These are phyloP conservation scores for Mortierella sp. DNA, from an alignment of 371 early-diverging fungal genomes.

Conservation along the genomic window DNA sequence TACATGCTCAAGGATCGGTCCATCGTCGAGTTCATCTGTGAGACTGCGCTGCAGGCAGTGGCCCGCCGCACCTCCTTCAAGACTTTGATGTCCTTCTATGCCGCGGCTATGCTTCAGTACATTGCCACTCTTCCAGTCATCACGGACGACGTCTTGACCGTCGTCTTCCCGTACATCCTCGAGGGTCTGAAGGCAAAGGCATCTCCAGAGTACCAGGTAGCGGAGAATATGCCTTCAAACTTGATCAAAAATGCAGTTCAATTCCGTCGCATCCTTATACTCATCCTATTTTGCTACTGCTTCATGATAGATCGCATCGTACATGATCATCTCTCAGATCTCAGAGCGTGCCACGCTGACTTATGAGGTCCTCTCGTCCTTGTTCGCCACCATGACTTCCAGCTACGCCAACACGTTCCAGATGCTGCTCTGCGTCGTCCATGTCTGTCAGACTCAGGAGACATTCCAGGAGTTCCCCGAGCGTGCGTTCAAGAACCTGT, in stretches of 20 bases:
- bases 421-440: slow-evolving; percentile 70
- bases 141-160: slow-evolving; percentile 59
- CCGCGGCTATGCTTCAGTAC: slow-evolving; percentile 71
- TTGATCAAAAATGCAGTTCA: not conserved
- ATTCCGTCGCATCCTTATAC: not conserved
- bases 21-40: slow-evolving; percentile 75
- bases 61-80: slow-evolving; percentile 59
- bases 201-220: slow-evolving; percentile 63
- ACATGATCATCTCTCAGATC: slow-evolving; percentile 78
- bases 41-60: slow-evolving; percentile 60
- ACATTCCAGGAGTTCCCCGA: slow-evolving; percentile 60
- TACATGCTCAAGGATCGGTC: slow-evolving; percentile 68
- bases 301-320: slow-evolving; percentile 65
- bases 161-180: slow-evolving; percentile 71
- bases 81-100: slow-evolving; percentile 75
- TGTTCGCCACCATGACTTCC: slow-evolving; percentile 60
- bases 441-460: slow-evolving; percentile 75
- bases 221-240: no score
- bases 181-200: slow-evolving; percentile 61
- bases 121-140: slow-evolving; percentile 62
- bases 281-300: not conserved
- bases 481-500: slow-evolving; percentile 55
- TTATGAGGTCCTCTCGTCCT: slow-evolving; percentile 59
- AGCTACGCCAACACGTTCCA: slow-evolving; percentile 56
- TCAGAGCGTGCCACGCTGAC: slow-evolving; percentile 63